A percentile compares a stretch with the other conserved stretches of the same genome.
These are phyloP conservation scores for Trichosporon sp. DNA, from an alignment of 1,284 basidiomycete genomes.

Conservation along the genomic window DNA sequence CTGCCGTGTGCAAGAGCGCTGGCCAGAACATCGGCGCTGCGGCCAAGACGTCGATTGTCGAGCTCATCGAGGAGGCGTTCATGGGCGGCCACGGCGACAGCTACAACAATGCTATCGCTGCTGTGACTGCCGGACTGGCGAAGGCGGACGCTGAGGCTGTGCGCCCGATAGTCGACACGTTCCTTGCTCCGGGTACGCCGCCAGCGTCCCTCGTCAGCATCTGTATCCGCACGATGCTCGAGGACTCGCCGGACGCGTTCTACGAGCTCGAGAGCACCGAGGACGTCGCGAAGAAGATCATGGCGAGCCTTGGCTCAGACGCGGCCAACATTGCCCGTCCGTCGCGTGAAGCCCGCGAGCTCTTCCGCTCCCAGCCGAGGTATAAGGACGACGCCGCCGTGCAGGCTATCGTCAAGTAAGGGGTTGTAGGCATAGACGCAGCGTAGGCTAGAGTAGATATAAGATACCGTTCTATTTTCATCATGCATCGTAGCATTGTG, in stretches of 20 bases:
- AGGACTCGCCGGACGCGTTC: constrained; percentile 65
- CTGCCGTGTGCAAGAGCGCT: constrained; percentile 73
- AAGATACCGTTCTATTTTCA: background rate
- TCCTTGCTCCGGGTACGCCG: constrained; percentile 47
- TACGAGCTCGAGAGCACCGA: constrained; percentile 64
- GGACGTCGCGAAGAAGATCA: constrained; percentile 72
- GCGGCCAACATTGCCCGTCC: constrained; percentile 76
- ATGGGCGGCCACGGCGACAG: constrained; percentile 62
- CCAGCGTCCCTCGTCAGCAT: constrained; percentile 61
- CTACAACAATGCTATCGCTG: constrained; percentile 70
- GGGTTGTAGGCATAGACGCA: background rate
- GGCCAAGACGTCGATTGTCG: constrained; percentile 70
- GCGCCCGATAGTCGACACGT: constrained; percentile 65
- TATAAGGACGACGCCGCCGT: constrained; percentile 49
- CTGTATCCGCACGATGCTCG: constrained; percentile 67
- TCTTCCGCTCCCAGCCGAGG: constrained; percentile 61
- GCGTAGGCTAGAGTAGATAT: constrained; percentile 13
- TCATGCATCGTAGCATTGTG: constrained; percentile 18
- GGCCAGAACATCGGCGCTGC: constrained; percentile 75
- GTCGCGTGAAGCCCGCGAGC: constrained; percentile 78
- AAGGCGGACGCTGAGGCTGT: constrained; percentile 66
- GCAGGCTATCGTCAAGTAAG: constrained; percentile 42
- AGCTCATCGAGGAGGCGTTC: constrained; percentile 79
- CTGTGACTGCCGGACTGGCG: constrained; percentile 69
- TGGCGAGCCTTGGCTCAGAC: constrained; percentile 71